These are phyloP conservation scores for Globisporangium recalcitrans DNA, from an alignment of 352 stramenopile genomes.

Conservation along the genomic window DNA sequence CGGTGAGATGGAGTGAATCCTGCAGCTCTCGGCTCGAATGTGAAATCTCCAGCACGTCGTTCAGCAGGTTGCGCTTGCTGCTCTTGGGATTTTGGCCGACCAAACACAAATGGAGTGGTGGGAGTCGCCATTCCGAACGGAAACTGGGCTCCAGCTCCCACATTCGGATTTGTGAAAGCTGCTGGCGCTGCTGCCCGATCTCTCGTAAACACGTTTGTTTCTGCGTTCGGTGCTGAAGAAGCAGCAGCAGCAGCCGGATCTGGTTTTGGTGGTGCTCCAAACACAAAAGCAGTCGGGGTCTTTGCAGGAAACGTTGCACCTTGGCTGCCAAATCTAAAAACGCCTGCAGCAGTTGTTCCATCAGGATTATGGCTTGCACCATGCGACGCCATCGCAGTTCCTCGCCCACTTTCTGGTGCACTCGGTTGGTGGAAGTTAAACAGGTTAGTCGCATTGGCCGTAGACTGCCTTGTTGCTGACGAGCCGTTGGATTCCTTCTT, in stretches of 20 bases:
- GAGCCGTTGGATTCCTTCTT: not conserved
- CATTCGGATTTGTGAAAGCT: conserved; percentile 10
- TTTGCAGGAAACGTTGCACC: not conserved
- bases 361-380: not conserved
- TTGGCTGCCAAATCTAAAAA: not conserved
- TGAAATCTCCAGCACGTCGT: conserved; percentile 9
- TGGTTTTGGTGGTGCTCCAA: not conserved
- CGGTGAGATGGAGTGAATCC: conserved; percentile 1
- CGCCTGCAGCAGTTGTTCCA: not conserved
- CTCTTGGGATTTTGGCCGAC: not conserved
- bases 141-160: conserved; percentile 18
- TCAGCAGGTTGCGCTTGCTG: not conserved
- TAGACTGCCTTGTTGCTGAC: not conserved
- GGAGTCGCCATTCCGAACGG: conserved; percentile 20
- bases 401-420: not conserved
- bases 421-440: not conserved
- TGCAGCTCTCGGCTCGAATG: conserved; percentile 7
- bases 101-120: conserved; percentile 21
- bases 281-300: conserved; percentile 6
- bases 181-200: not conserved
- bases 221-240: not conserved
- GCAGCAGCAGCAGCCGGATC: not conserved
- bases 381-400: not conserved
- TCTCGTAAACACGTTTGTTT: not conserved
- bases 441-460: not conserved